Conservation (phyloP, 176 grass and related monocot genomes). For the Triticum monococcum region DNA sequence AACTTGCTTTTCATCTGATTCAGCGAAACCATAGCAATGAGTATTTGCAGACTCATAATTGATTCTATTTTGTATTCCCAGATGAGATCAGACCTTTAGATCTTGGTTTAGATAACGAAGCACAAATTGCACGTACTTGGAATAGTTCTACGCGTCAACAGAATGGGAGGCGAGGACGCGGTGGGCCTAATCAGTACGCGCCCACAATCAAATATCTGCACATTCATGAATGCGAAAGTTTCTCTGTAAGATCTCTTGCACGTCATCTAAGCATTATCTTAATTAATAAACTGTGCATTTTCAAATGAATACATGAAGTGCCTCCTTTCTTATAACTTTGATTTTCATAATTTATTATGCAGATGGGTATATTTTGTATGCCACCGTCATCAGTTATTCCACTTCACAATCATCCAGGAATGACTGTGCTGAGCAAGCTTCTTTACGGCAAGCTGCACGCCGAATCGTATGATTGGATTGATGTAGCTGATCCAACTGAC, state of each 20-base stretch:
- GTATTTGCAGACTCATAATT: background rate
- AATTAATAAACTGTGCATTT: background rate
- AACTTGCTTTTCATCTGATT: conserved; percentile 13
- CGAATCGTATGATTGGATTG: conserved; percentile 94
- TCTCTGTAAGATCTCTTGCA: conserved; percentile 68
- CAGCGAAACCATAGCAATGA: background rate
- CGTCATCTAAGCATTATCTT: conserved; percentile 12
- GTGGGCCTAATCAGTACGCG: conserved; percentile 50
- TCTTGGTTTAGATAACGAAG: conserved; percentile 88
- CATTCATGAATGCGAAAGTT: conserved; percentile 87
- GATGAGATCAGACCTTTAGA: conserved; percentile 89
- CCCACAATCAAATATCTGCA: conserved; percentile 91
- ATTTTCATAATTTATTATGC: conserved; percentile 11
- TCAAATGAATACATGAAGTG: background rate
- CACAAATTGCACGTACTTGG: conserved; percentile 72
- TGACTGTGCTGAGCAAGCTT: conserved; percentile 99
- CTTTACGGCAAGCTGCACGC: conserved; percentile 82
- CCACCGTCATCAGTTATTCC: conserved; percentile 89
- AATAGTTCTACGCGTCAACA: conserved; percentile 45
- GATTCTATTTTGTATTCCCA: conserved; percentile 34
- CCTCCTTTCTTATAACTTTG: background rate
- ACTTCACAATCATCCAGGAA: conserved; percentile 97
- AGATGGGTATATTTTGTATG: conserved; percentile 99
- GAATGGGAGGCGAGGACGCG: conserved; percentile 78
- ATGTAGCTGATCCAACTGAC: conserved; percentile 45